Evolutionary conservation across 352 stramenopile genomes (phyloP), one percentile per base, ranked within the genome.

Genomic region (Globisporangium parvum): DNA sequence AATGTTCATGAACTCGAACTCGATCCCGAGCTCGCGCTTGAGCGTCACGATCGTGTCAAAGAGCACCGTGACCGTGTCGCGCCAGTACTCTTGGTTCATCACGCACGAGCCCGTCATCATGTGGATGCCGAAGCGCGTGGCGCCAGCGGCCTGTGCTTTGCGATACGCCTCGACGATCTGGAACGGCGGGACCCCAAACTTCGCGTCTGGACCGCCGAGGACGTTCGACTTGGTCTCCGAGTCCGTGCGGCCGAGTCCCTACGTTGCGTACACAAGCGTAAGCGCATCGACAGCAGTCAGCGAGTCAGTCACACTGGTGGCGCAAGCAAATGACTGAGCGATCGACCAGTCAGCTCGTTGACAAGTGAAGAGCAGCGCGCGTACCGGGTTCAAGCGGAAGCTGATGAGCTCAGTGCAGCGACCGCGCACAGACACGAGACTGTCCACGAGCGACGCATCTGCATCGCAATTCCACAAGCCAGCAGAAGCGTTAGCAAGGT

Each of bases 1-100:
- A 51, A 96, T 91, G 75, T 96, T 96, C 77, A 95, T 89, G 63
- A 95, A 95, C 69, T 96, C 87, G 35, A 95, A 96, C 61, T 89
- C 81, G 50, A 96, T 96, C 51, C 60, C 77, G 18, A 95, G 77
- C 66, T 92, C 77, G 51, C 80, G 77, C 55, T 84, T 76, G 23
- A 95, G 67, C 67, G 75, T 62, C 54, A 87, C 69, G 42, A 95
- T 90, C 48, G 83, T 93, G 51, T 89, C 67, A 55, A 95, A 88
- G 41, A 96, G 75, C 51, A 88, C 71, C 40, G 79, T 80, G 37
- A 96, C 82, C 1, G 86, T 96, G 52, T 96, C 84, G 48, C 82
- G 86, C 86, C 86, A 96, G 72, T 96, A 96, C 14, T 78, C 73
- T 60, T 95, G 81, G 60, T 92, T 85, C 67, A 96, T 88, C 41